phyloP scores from a whole-genome alignment of 495 filamentous ascomycete species.

The Pseudoneurospora amorphoporcata region DNA sequence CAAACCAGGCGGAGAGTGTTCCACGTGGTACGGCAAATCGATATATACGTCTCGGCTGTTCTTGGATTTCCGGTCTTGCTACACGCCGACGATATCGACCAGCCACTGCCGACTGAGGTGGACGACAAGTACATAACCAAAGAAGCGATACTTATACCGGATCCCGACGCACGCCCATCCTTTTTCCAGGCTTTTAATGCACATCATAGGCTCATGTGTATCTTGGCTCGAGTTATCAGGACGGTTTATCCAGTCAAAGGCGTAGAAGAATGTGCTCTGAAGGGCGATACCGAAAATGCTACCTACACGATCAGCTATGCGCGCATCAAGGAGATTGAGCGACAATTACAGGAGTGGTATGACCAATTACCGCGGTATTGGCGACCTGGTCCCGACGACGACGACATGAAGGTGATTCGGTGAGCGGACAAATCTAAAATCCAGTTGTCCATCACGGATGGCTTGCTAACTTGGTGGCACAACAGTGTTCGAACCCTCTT shows the following conservation, averaged over 20 bases:
- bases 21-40: slow-evolving; percentile 87
- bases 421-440: slow-evolving; percentile 30
- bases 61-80: slow-evolving; percentile 79
- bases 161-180: slow-evolving; percentile 56
- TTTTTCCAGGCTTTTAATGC: slow-evolving; percentile 76
- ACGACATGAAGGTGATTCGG: slow-evolving; percentile 63
- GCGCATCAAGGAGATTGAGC: slow-evolving; percentile 82
- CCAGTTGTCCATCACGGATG: neutral
- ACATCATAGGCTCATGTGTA: slow-evolving; percentile 65
- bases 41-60: slow-evolving; percentile 83
- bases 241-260: slow-evolving; percentile 84
- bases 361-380: slow-evolving; percentile 65
- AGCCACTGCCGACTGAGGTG: slow-evolving; percentile 73
- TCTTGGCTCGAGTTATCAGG: slow-evolving; percentile 76
- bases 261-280: slow-evolving; percentile 45
- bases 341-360: slow-evolving; percentile 75
- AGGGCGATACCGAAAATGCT: slow-evolving; percentile 24
- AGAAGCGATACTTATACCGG: slow-evolving; percentile 61
- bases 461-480: neutral
- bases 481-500: slow-evolving; percentile 74
- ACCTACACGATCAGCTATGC: slow-evolving; percentile 80
- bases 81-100: slow-evolving; percentile 83
- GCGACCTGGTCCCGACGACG: slow-evolving; percentile 58
- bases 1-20: slow-evolving; percentile 80
- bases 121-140: slow-evolving; percentile 86